phyloP scores from a whole-genome alignment of 805 yeast genomes.

The Wickerhamomyces xylosicus region DNA sequence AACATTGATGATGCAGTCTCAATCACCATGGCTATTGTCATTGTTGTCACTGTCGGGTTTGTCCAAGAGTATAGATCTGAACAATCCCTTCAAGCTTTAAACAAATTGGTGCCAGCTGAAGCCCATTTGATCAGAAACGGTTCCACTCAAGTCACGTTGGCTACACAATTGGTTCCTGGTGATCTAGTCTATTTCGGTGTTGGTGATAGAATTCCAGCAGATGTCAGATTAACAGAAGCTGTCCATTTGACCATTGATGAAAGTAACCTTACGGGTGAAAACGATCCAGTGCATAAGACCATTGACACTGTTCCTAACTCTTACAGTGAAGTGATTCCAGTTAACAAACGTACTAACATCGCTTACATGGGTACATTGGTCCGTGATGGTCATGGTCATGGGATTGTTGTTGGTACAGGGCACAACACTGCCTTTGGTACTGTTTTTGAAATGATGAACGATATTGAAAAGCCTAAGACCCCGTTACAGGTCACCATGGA shows the following conservation, averaged over 20 bases:
- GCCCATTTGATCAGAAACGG: constrained; percentile 86
- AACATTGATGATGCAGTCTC: constrained; percentile 93
- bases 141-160: constrained; percentile 69
- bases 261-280: constrained; percentile 92
- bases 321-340: constrained; percentile 30
- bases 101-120: constrained; percentile 91
- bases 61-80: constrained; percentile 96
- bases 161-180: constrained; percentile 88
- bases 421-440: constrained; percentile 86
- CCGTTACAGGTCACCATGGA: constrained; percentile 96
- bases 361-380: constrained; percentile 98
- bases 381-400: constrained; percentile 90
- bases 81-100: constrained; percentile 86
- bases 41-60: constrained; percentile 95
- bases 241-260: constrained; percentile 84
- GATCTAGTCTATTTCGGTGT: constrained; percentile 82
- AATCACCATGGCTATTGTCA: constrained; percentile 82
- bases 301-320: constrained; percentile 32
- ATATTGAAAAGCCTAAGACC: constrained; percentile 94
- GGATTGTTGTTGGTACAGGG: constrained; percentile 89
- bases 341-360: constrained; percentile 63
- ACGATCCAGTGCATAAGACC: constrained; percentile 69
- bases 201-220: constrained; percentile 97
- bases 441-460: constrained; percentile 91
- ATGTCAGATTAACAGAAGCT: constrained; percentile 69